phyloP scores from a whole-genome alignment of 2,329 filamentous ascomycete species.

The Ustulina deusta region DNA sequence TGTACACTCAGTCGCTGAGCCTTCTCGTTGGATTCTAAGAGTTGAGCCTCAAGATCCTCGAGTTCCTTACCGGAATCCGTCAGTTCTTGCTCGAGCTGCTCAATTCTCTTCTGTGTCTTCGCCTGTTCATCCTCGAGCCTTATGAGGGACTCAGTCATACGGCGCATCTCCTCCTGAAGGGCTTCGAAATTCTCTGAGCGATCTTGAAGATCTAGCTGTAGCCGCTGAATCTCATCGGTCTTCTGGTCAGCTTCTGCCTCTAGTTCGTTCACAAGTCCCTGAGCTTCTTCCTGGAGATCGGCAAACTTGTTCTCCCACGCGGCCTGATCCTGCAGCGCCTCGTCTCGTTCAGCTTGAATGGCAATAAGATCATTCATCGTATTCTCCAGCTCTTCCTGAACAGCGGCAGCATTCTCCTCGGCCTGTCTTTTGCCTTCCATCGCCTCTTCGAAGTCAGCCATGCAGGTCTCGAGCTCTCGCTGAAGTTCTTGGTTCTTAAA shows the following conservation, averaged over 20 bases:
- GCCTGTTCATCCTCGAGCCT: constrained; percentile 91
- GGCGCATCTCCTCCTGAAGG: constrained; percentile 93
- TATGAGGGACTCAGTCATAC: constrained; percentile 87
- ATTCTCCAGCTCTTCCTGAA: constrained; percentile 85
- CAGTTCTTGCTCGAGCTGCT: constrained; percentile 85
- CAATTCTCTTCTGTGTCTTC: constrained; percentile 80
- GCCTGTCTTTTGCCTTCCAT: constrained; percentile 72
- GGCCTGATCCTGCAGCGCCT: constrained; percentile 76
- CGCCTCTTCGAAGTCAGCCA: constrained; percentile 82
- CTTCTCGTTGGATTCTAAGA: constrained; percentile 88
- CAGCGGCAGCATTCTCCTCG: constrained; percentile 67
- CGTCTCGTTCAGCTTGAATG: constrained; percentile 86
- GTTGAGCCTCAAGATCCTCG: constrained; percentile 84
- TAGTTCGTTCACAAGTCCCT: constrained; percentile 74
- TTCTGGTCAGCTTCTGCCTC: constrained; percentile 80
- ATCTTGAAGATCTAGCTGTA: constrained; percentile 79
- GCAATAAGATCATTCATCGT: constrained; percentile 83
- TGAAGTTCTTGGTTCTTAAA: constrained; percentile 91
- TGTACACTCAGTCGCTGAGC: constrained; percentile 89
- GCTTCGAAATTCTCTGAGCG: constrained; percentile 88
- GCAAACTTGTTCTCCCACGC: constrained; percentile 72
- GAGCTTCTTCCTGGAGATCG: constrained; percentile 70
- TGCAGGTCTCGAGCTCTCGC: constrained; percentile 81
- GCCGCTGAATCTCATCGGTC: constrained; percentile 74
- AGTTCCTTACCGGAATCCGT: constrained; percentile 87